Evolutionary conservation across 2,329 filamentous ascomycete genomes (phyloP), one percentile per base, ranked within the genome.

Genomic region (Apiospora pterosperma): DNA sequence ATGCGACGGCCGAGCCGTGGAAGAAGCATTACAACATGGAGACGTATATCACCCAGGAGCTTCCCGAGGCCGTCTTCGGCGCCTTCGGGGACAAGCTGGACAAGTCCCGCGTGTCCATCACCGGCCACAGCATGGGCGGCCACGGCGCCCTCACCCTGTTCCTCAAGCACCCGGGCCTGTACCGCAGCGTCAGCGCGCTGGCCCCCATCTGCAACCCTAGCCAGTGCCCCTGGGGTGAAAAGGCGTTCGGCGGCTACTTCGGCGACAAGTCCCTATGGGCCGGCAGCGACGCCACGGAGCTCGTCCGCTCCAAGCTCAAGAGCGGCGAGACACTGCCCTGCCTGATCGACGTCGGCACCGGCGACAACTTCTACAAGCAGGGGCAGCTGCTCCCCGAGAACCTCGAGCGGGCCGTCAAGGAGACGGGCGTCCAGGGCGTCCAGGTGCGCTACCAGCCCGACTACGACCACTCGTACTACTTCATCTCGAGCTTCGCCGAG

Each of bases 381-480:
- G 88, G 88, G 59, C 96, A 99, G 79, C 84, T 99, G 64, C 85
- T 98, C 48, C 96, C 95, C 0, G 96, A 99, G 84, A 98, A 98
- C 79, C 88, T 99, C 62, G 87, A 91, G 69, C 85, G 88, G 72
- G 94, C 92, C 14, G 93, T 90, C 65, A 89, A 92, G 80, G 89
- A 91, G 69, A 86, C 88, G 31, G 92, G 92, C 23, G 84, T 93
- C 62, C 80, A 87, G 65, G 92, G 91, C 11, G 80, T 97, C 67
- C 87, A 87, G 63, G 80, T 98, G 68, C 87, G 95, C 73, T 96
- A 95, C 82, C 95, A 97, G 76, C 85, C 58, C n/a, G 93, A 89
- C 67, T 98, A 99, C 76, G 96, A 99, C 77, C 96, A 99, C 81
- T 97, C 93, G 67, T 99, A 99, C 82, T 99, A 89, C 80, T 97